Conservation (phyloP, 176 grass and related monocot genomes). For the Rhipidocladum racemiflorum region DNA sequence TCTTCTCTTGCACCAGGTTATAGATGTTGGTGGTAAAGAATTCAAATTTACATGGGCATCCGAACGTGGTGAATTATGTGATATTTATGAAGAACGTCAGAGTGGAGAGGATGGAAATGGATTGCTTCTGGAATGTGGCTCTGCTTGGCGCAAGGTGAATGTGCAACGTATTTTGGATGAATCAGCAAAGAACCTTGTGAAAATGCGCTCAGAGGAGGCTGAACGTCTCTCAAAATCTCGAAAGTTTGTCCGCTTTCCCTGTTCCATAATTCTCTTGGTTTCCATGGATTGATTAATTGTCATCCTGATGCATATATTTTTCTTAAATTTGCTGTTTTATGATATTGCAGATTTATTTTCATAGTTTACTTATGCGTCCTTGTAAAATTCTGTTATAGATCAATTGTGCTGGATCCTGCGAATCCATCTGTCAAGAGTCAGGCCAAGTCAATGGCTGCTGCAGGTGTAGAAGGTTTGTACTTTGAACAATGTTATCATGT, state of each 20-base stretch:
- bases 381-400: constrained; percentile 48
- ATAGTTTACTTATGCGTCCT: constrained; percentile 5
- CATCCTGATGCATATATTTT: constrained; percentile 5
- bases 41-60: constrained; percentile 77
- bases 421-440: constrained; percentile 98
- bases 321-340: constrained; percentile 12
- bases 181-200: constrained; percentile 89
- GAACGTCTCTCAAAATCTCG: constrained; percentile 82
- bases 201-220: constrained; percentile 94
- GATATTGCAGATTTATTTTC: constrained; percentile 9
- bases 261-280: constrained; percentile 31
- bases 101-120: constrained; percentile 83
- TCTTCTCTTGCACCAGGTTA: constrained; percentile 61
- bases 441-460: constrained; percentile 89
- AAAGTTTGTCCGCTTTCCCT: constrained; percentile 74
- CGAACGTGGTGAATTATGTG: constrained; percentile 78
- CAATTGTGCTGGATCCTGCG: constrained; percentile 79
- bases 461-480: constrained; percentile 75
- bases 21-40: constrained; percentile 83
- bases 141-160: constrained; percentile 90
- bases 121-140: constrained; percentile 80
- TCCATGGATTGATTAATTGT: constrained; percentile 32
- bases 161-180: constrained; percentile 95
- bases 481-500: constrained; percentile 32
- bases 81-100: constrained; percentile 86